A percentile compares a stretch with the other conserved stretches of the same genome.
These are phyloP conservation scores for Clitocybe nebularis DNA, from an alignment of 1,284 basidiomycete species.

Conservation along the genomic window DNA sequence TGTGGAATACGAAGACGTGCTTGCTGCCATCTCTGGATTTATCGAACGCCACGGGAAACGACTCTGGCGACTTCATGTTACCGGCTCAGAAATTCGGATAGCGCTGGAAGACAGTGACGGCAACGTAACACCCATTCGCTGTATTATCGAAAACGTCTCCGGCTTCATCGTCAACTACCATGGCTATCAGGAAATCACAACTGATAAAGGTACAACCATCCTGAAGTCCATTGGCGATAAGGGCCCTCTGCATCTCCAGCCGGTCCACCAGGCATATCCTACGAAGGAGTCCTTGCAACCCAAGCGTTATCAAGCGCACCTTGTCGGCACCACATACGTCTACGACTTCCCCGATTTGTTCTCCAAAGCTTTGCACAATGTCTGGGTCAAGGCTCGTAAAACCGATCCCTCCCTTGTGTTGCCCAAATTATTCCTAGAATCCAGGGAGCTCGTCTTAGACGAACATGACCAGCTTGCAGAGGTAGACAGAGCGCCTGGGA, in stretches of 20 bases:
- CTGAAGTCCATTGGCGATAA: conserved; percentile 96
- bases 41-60: conserved; percentile 98
- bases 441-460: conserved; percentile 90
- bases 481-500: conserved; percentile 88
- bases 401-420: conserved; percentile 64
- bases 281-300: conserved; percentile 99
- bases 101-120: conserved; percentile 91
- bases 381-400: conserved; percentile 78
- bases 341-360: conserved; percentile 99
- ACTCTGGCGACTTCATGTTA: conserved; percentile 97
- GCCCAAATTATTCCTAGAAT: conserved; percentile 79
- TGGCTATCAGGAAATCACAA: conserved; percentile 98
- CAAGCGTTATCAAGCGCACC: conserved; percentile 98
- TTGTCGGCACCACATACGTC: conserved; percentile 96
- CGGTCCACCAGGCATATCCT: conserved; percentile 88
- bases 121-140: conserved; percentile 92
- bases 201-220: conserved; percentile 91
- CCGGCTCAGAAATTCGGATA: conserved; percentile 95
- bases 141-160: conserved; percentile 97
- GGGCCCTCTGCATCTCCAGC: conserved; percentile 90
- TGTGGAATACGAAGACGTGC: conserved; percentile 94
- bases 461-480: conserved; percentile 89
- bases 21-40: conserved; percentile 94
- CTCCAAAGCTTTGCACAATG: conserved; percentile 92
- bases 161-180: conserved; percentile 99